Base-by-base conservation (phyloP, 2,329 filamentous ascomycete species). In the Penicillium olsonii region DNA sequence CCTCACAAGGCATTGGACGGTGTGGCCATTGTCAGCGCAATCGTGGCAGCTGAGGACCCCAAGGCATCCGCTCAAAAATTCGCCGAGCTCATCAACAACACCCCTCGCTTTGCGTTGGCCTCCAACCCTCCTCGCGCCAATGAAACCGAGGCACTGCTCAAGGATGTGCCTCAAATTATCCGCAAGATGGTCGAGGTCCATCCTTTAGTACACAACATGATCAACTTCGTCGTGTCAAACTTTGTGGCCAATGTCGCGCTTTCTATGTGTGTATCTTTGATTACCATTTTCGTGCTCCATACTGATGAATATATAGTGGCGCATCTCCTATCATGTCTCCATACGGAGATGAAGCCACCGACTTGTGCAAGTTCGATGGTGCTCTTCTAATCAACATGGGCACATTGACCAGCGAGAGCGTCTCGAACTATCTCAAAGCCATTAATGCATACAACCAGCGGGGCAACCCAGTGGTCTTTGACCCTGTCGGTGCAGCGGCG, bases 241-340 rank as follows among this genome's bases (percentile, higher is more conserved):
- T 88, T 97, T 63, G 89, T 92, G 14, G 92, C 94, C 44, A 96
- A 95, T 65, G 87, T 96, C 3, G 90, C 90, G 33, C 80, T 96
- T 14, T 84, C 87, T 27, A 80, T 95, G 74, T 76, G 58, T 64
- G 68, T 59, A 20, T 6, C 19, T 1, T 35, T 7, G 17, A 18
- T 19, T 7, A 33, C 14, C 27, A n/a, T 6, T 5, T 14, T 18
- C 14, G 20, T 15, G 6, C 26, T 11, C 3, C 4, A 20, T 45
- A 15, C 55, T 69, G 39, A 69, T 35, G 3, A 22, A 15, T 11
- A 19, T 11, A 15, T 37, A 78, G 75, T 44, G 92, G 92, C 29
- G 88, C 88, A 11, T 94, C 88, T 17, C 92, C 92, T 33, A 96
- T 96, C 70, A 97, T 97, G 92, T 86, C 91, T 7, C 92, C 89